Conservation (phyloP, 2,329 filamentous ascomycete species). For the Bipolaris bicolor region DNA sequence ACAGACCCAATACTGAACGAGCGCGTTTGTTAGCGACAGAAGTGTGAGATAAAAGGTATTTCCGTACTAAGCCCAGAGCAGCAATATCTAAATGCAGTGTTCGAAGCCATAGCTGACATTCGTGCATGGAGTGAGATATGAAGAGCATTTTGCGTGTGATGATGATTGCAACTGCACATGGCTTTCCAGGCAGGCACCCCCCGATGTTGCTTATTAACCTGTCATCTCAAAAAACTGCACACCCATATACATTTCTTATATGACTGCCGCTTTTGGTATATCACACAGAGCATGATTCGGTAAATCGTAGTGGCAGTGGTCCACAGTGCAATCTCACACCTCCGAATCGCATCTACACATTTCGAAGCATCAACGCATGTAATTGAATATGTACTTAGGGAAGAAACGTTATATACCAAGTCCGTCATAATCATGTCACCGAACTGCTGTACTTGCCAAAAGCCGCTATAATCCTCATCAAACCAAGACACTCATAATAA, state of each 20-base stretch:
- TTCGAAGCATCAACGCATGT: background rate
- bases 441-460: too few relatives aligned
- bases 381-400: background rate
- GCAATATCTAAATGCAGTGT: background rate
- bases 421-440: background rate
- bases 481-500: constrained; percentile 12
- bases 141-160: too few relatives aligned
- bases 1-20: background rate
- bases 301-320: too few relatives aligned
- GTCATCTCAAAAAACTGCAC: too few relatives aligned
- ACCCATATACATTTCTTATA: too few relatives aligned
- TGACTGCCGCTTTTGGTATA: too few relatives aligned
- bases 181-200: too few relatives aligned
- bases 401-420: background rate
- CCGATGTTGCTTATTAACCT: too few relatives aligned
- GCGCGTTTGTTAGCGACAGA: constrained; percentile 3
- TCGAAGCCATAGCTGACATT: background rate
- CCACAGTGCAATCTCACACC: too few relatives aligned
- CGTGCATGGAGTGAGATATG: background rate
- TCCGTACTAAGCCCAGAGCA: background rate
- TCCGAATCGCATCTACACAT: background rate
- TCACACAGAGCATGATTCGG: too few relatives aligned
- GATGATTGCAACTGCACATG: too few relatives aligned
- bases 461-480: background rate
- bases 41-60: background rate